phyloP scores from a whole-genome alignment of 2,329 filamentous ascomycete genomes.

The Didymella segeticola region DNA sequence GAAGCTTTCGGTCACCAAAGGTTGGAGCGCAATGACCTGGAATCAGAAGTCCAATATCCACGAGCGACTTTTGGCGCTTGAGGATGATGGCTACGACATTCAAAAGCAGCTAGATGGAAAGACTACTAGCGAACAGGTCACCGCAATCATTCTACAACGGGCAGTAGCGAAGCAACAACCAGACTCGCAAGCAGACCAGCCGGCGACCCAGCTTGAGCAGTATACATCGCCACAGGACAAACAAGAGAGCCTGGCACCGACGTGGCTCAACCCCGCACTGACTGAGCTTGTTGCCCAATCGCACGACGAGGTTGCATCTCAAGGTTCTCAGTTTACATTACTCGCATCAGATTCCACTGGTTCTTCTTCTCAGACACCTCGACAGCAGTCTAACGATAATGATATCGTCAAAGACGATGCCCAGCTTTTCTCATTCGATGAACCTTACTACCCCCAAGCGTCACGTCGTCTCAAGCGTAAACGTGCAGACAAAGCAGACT shows the following conservation, averaged over 20 bases:
- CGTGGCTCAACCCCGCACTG: background rate
- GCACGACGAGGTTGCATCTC: background rate
- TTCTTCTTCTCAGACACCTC: background rate
- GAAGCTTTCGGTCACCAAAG: slow-evolving; percentile 2
- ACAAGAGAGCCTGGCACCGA: background rate
- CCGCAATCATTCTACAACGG: background rate
- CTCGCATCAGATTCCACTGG: background rate
- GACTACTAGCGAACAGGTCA: background rate
- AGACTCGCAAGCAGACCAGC: too few relatives aligned
- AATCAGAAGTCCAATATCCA: slow-evolving; percentile 9
- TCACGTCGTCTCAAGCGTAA: slow-evolving; percentile 6
- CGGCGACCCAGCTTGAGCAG: background rate
- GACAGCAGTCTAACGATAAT: too few relatives aligned
- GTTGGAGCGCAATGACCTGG: slow-evolving; percentile 14
- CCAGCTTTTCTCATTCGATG: background rate
- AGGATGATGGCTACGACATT: slow-evolving; percentile 1
- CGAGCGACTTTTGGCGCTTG: slow-evolving; percentile 8
- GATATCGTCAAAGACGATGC: background rate
- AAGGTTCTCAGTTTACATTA: background rate
- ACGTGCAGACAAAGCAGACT: background rate
- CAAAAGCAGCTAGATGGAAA: background rate
- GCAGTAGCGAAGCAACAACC: background rate
- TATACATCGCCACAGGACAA: too few relatives aligned
- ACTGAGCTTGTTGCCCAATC: background rate
- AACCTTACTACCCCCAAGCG: background rate